phyloP scores from a whole-genome alignment of 768 basidiomycete species.

The Suillus occidentalis region DNA sequence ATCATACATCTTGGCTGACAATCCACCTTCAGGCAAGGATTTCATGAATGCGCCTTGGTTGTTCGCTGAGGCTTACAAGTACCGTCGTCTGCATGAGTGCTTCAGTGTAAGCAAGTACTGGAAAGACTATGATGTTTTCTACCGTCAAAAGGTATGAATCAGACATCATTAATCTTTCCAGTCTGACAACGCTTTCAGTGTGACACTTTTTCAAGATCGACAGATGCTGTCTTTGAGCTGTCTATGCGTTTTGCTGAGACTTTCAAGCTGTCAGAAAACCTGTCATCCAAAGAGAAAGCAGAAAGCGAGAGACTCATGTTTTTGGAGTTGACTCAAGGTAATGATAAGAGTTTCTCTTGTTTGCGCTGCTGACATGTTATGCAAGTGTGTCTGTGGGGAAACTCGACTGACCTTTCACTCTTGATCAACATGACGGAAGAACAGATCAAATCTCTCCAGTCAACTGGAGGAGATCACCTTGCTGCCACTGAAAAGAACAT shows the following conservation, averaged over 20 bases:
- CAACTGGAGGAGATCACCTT: constrained; percentile 92
- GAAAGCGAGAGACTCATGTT: constrained; percentile 87
- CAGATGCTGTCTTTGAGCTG: constrained; percentile 91
- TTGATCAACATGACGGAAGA: constrained; percentile 98
- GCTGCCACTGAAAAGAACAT: constrained; percentile 97
- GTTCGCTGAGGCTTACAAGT: constrained; percentile 94
- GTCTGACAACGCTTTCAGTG: constrained; percentile 47
- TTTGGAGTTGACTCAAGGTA: constrained; percentile 88
- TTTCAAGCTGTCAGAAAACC: constrained; percentile 58
- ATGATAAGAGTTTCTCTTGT: constrained; percentile 18
- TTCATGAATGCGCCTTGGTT: constrained; percentile 98
- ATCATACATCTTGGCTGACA: background rate
- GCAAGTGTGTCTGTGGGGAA: constrained; percentile 92
- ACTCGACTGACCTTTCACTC: constrained; percentile 92
- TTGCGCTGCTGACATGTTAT: constrained; percentile 3
- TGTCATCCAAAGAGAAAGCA: constrained; percentile 50
- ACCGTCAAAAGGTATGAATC: constrained; percentile 76
- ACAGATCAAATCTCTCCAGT: constrained; percentile 94
- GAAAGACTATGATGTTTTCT: constrained; percentile 92
- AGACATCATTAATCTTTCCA: background rate
- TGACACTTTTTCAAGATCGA: constrained; percentile 92
- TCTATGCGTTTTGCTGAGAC: constrained; percentile 90
- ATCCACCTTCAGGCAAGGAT: constrained; percentile 60
- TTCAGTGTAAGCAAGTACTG: constrained; percentile 91
- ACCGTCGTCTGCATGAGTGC: constrained; percentile 88